These are phyloP conservation scores for Abortiporus biennis DNA, from an alignment of 1,284 basidiomycete genomes.

Conservation along the genomic window DNA sequence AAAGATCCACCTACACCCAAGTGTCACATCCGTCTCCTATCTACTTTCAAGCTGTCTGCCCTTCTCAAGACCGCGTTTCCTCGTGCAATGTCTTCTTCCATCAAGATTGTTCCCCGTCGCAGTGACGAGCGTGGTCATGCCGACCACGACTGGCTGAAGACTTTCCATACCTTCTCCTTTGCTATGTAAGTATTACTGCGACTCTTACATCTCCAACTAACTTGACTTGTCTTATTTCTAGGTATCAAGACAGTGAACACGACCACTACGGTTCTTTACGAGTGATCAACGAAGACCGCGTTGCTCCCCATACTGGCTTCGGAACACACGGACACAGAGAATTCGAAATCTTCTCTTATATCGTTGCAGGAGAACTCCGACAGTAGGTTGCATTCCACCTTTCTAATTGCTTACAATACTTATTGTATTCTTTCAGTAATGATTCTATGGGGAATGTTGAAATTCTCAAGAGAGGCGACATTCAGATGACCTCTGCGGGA, in stretches of 20 bases:
- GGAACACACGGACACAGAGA: slow-evolving; percentile 82
- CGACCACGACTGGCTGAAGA: slow-evolving; percentile 89
- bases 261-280: slow-evolving; percentile 59
- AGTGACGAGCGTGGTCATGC: slow-evolving; percentile 72
- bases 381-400: too few species aligned
- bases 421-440: slow-evolving; percentile 40
- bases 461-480: slow-evolving; percentile 78
- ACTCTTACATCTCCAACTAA: not conserved
- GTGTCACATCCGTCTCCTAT: too few species aligned
- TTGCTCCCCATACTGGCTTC: slow-evolving; percentile 75
- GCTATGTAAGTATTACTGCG: slow-evolving; percentile 46
- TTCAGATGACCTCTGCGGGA: slow-evolving; percentile 89
- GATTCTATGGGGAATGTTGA: slow-evolving; percentile 91
- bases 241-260: slow-evolving; percentile 59
- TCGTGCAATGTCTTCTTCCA: too few species aligned
- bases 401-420: too few species aligned
- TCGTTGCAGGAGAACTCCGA: slow-evolving; percentile 72
- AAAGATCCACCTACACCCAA: too few species aligned
- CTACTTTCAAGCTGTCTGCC: too few species aligned
- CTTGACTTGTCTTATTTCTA: slow-evolving; percentile 17
- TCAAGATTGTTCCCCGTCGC: slow-evolving; percentile 48
- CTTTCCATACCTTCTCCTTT: slow-evolving; percentile 85
- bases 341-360: slow-evolving; percentile 90
- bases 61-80: too few species aligned
- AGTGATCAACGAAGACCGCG: slow-evolving; percentile 89